Base-by-base conservation (phyloP, 1,284 basidiomycete species). In the Rhodotorula sp. region DNA sequence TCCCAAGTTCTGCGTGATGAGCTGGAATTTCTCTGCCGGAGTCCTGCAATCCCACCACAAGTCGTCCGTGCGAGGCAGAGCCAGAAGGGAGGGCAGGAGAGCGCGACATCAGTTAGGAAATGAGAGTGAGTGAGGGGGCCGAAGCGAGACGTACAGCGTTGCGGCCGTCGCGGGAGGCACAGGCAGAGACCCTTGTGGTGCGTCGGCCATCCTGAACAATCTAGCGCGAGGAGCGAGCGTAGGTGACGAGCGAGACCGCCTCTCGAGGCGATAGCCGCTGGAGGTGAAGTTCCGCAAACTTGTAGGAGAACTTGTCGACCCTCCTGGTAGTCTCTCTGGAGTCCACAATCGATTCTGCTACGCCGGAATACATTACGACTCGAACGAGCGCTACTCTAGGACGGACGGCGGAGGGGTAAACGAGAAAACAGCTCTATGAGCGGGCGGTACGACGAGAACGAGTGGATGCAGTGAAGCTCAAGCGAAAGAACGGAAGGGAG, bases 1-100 rank as follows among this genome's bases (percentile, higher is more conserved):
- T 75, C 91, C 87, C 52, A 99, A 81, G 76, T 89, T 84, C 62
- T 94, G 84, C 0, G 91, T 94, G 75, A 99, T 96, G 65, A 96
- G 83, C 59, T 89, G 85, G 83, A 86, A 96, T 76, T 88, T 88
- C 74, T 88, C 87, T 64, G 89, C 86, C 0, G 83, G 76, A 5
- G 72, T 67, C 11, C 71, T 73, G 60, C 16, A 2, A 18, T 48
- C 30, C 8, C 46, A 26, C 13, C 5, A 3, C 15, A 4, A 20
- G 11, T 40, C 15, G 24, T 57, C 54, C 18, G n/a, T 22, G 15
- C 55, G 24, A 44, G 37, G 18, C n/a, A 31, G 3, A 4, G 50
- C 20, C 22, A 20, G 50, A 4, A 44, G 20, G 40, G n/a, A 18
- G 28, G 18, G 40, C 1, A 18, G 13, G 44, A 24, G 57, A 10